Conservation (phyloP, 2,329 filamentous ascomycete species). For the Sporothrix inflata region DNA sequence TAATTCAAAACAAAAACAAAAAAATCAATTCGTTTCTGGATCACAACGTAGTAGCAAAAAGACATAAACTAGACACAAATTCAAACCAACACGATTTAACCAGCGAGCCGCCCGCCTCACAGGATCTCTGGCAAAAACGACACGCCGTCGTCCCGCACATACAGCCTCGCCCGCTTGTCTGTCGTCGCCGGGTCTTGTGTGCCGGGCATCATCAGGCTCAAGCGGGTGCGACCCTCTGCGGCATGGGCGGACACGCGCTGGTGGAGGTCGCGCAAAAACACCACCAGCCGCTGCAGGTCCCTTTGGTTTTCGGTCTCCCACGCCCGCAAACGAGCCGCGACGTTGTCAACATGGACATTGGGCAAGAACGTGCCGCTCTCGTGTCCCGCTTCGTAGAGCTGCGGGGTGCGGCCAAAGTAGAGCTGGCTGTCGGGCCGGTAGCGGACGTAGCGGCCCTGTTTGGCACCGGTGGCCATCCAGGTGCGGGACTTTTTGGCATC, state of each 20-base stretch:
- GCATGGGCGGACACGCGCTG: not conserved
- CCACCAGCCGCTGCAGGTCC: not conserved
- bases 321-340: not conserved
- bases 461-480: not conserved
- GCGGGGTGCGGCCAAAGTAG: conserved; percentile 33
- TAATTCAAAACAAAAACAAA: no score
- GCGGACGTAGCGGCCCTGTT: not conserved
- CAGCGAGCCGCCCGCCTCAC: not conserved
- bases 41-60: no score
- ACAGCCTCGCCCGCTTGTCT: not conserved
- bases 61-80: not conserved
- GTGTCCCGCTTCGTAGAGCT: conserved; percentile 33
- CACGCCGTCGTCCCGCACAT: not conserved
- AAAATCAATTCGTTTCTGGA: no score
- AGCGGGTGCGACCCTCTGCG: not conserved
- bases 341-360: not conserved
- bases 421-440: conserved; percentile 32
- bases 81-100: not conserved
- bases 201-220: conserved; percentile 14
- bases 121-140: not conserved
- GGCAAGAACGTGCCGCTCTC: conserved; percentile 24
- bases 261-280: not conserved
- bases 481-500: not conserved
- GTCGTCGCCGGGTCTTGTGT: not conserved
- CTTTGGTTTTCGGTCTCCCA: conserved; percentile 14